Percentiles rank a stretch among this genome's conserved stretches.
Conservation (phyloP, 2,329 filamentous ascomycete species). For the Colletotrichum lentis region DNA sequence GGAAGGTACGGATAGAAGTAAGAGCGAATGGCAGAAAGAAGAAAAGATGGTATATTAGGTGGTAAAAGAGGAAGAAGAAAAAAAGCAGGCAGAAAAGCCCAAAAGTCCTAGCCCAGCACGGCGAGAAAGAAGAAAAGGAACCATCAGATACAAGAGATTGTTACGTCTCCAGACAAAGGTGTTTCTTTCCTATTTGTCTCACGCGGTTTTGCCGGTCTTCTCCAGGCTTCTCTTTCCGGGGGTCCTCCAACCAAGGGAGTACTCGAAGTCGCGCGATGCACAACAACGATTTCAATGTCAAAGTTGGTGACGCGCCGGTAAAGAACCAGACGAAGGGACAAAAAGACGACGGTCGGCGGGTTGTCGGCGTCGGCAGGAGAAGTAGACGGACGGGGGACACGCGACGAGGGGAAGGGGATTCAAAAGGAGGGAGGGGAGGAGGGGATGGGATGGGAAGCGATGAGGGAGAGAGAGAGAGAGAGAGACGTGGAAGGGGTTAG, state of each 20-base stretch:
- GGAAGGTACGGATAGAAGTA: slow-evolving; percentile 26
- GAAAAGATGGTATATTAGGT: slow-evolving; percentile 12
- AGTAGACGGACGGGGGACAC: slow-evolving; percentile 10
- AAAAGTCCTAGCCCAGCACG: slow-evolving; percentile 4
- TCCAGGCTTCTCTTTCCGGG: slow-evolving; percentile 5
- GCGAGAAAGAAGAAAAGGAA: slow-evolving; percentile 6
- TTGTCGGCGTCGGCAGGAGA: slow-evolving; percentile 30
- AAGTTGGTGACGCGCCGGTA: slow-evolving; percentile 16
- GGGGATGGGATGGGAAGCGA: slow-evolving; percentile 2
- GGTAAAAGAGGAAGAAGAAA: slow-evolving; percentile 18
- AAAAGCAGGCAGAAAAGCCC: slow-evolving; percentile 5
- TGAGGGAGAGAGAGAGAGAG: slow-evolving; percentile 10
- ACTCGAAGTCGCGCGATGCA: slow-evolving; percentile 23
- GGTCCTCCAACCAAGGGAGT: slow-evolving; percentile 18
- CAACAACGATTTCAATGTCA: slow-evolving; percentile 18
- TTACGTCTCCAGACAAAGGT: slow-evolving; percentile 16
- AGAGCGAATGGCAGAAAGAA: neutral
- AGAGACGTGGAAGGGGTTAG: slow-evolving; percentile 25
- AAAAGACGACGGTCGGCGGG: slow-evolving; percentile 28
- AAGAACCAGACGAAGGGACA: slow-evolving; percentile 18
- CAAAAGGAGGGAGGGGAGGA: slow-evolving; percentile 17
- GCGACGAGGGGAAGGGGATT: slow-evolving; percentile 21
- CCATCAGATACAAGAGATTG: neutral
- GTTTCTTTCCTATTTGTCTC: neutral
- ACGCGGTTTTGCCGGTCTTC: neutral